Evolutionary conservation across 257 asterid genomes (phyloP).

Genomic region (Nicotiana otophora): DNA sequence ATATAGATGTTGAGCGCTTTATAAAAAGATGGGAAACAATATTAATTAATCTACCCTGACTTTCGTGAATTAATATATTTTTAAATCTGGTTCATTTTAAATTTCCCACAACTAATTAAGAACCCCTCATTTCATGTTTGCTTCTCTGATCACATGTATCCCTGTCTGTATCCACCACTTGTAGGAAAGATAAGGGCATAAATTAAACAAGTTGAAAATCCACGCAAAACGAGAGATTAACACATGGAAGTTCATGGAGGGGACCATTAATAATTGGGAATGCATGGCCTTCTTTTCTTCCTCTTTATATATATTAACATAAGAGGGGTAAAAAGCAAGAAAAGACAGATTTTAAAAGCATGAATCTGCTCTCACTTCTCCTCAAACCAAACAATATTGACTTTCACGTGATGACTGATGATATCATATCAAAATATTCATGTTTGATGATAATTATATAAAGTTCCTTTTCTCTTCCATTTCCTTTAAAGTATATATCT

Average conservation of each 20-base stretch:
- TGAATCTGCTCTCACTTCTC: background rate
- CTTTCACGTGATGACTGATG: background rate
- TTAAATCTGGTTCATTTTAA: background rate
- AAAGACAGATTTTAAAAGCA: background rate
- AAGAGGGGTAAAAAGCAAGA: background rate
- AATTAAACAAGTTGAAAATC: conserved; percentile 3
- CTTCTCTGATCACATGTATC: background rate
- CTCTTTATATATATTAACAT: background rate
- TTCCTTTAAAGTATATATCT: too few species aligned
- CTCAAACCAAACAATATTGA: background rate
- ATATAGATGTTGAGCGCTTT: background rate
- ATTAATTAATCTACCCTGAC: background rate
- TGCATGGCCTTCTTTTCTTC: conserved; percentile 9
- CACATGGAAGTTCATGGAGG: conserved; percentile 25
- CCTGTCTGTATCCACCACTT: background rate
- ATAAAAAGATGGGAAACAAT: background rate
- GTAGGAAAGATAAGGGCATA: background rate
- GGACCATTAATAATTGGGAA: conserved; percentile 15
- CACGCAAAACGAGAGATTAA: conserved; percentile 17
- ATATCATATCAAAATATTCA: background rate
- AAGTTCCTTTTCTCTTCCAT: too few species aligned
- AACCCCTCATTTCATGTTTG: background rate
- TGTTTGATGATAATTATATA: background rate
- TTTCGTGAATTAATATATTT: too few species aligned
- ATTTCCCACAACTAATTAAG: background rate